Evolutionary conservation across 495 filamentous ascomycete genomes (phyloP), one percentile per base, ranked within the genome.

Genomic region (Cercophora samala): DNA sequence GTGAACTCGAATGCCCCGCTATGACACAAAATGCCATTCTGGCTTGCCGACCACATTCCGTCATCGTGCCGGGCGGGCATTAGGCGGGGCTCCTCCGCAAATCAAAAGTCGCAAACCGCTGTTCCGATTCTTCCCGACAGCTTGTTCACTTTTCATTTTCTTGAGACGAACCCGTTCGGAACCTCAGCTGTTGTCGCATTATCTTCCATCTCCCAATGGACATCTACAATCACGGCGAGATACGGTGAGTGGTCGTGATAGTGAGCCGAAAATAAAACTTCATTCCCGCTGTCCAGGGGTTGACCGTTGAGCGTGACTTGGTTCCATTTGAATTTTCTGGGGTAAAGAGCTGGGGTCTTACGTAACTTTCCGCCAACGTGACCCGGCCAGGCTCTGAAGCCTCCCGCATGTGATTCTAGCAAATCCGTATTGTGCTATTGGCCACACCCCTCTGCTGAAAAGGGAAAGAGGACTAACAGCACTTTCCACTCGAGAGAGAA

Each of bases 41-140:
- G 42, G 63, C 22, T 70, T 72, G 65, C 70, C 68, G 69, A 67
- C 29, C 62, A 24, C 46, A 63, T 72, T 73, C 68, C 73, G 73
- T 69, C 73, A 76, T 74, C 19, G 66, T 58, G 64, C 25, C 63
- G 24, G 63, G 29, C 32, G 11, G 60, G 59, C 51, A 59, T n/a
- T 56, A 18, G 53, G 19, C 22, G 6, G 54, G 54, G 54, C 54
- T 21, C 9, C 8, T 58, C 53, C 46, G 58, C 58, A 26, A 60
- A 64, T 58, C 67, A 53, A 13, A 29, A 42, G 24, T 64, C 66
- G 8, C 26, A 63, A 55, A 64, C 60, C 64, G 15, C 23, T 24
- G 56, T 69, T 69, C 73, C 73, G 73, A 71, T 62, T 67, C 73
- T 71, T 65, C 71, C 73, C 73, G 73, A 73, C n/a, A 0, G 32